Conservation (phyloP, 768 basidiomycete genomes). For the Suillus americanus region DNA sequence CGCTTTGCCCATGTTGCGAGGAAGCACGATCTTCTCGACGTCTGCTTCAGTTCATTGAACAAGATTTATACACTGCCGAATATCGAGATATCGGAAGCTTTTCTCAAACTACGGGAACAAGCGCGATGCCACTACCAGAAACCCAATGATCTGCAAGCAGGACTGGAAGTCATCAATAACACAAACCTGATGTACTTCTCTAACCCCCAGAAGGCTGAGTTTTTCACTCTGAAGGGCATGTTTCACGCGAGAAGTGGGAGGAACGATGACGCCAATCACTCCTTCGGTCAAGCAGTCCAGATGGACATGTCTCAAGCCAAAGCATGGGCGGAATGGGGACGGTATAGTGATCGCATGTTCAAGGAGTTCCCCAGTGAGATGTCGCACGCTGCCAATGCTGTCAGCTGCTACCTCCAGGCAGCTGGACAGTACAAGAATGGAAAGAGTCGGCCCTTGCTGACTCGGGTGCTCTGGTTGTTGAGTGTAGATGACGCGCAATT, state of each 20-base stretch:
- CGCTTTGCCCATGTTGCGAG: constrained; percentile 98
- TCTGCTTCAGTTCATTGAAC: constrained; percentile 90
- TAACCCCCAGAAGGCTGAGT: constrained; percentile 92
- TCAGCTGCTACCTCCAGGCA: constrained; percentile 97
- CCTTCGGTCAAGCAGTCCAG: constrained; percentile 95
- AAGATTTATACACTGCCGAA: constrained; percentile 99
- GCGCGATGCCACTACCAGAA: constrained; percentile 98
- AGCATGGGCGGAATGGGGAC: constrained; percentile 99
- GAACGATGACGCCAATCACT: constrained; percentile 85
- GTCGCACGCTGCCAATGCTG: constrained; percentile 82
- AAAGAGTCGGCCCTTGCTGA: constrained; percentile 88
- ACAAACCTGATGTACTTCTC: constrained; percentile 99
- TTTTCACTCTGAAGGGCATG: constrained; percentile 98
- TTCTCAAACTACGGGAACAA: constrained; percentile 97
- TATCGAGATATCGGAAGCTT: constrained; percentile 99
- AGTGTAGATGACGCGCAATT: constrained; percentile 82
- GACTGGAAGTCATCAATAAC: constrained; percentile 98
- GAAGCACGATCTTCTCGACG: constrained; percentile 94
- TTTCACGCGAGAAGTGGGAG: constrained; percentile 88
- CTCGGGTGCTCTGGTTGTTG: constrained; percentile 94
- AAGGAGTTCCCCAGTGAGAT: constrained; percentile 78
- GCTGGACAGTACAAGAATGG: constrained; percentile 92
- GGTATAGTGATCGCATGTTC: constrained; percentile 91
- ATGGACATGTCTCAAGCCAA: constrained; percentile 94
- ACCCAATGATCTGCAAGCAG: constrained; percentile 88